Base-by-base conservation (phyloP, 2,329 filamentous ascomycete species). In the Cladosporium sp. region DNA sequence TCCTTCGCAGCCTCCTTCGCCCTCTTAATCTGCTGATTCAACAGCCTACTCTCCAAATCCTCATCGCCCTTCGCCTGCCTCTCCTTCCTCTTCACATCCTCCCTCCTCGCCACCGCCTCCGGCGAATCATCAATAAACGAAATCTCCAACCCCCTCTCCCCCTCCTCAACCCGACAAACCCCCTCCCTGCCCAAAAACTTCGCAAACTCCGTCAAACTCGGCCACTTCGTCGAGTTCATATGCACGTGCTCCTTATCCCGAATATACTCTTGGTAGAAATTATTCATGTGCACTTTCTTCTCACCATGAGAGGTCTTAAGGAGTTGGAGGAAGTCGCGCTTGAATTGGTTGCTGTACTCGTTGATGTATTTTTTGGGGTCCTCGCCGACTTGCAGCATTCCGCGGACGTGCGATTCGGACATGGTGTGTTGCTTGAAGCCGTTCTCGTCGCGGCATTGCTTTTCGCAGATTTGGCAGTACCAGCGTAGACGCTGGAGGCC, bases 211-310 rank as follows among this genome's bases (percentile, higher is more conserved):
- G 93, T 94, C 71, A 99, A 80, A 63, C 87, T 91, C 4, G 89
- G 86, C 93, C 93, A 98, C 73, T 90, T 89, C 0, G 95, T 98
- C 8, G 92, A 84, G 78, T 97, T 97, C 91, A 98, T 93, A 76
- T 98, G 95, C 10, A 95, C 82, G 76, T 98, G 94, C 73, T 92
- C 85, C 77, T 93, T 93, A 71, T 94, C 90, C 18, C 88, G 85
- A 71, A 98, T 97, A 73, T 96, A 95, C 74, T 93, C 89, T 76
- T 98, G 92, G 79, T 99, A 99, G 77, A 98, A 98, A 67, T 91
- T 89, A 74, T 99, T 99, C 60, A 93, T 87, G 36, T 93, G 86
- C 1, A 98, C 88, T 72, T 88, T 86, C 78, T 99, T 99, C 79
- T 97, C 93, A 68, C 93, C 92, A 73, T 99, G 95, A 0, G 89